Conservation (phyloP, 2,329 filamentous ascomycete species). For the Fusarium graminum region DNA sequence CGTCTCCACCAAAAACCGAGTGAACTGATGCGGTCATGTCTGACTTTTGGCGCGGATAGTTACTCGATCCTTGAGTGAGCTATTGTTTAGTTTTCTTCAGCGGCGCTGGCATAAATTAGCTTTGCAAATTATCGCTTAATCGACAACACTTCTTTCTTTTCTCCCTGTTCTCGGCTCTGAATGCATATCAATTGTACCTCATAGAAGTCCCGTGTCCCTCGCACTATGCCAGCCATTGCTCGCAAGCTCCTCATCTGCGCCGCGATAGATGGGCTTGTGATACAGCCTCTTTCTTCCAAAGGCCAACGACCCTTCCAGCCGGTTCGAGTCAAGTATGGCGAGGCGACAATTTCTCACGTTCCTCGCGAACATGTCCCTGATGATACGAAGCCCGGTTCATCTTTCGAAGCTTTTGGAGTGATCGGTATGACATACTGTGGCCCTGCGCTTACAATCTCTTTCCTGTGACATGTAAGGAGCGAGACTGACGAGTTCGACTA, state of each 20-base stretch:
- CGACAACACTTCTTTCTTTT: constrained; percentile 7
- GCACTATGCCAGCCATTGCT: constrained; percentile 78
- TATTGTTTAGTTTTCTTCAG: constrained; percentile 18
- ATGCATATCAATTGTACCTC: constrained; percentile 21
- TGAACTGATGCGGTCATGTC: constrained; percentile 46
- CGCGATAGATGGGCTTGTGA: constrained; percentile 83
- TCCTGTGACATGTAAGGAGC: constrained; percentile 23
- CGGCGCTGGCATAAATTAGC: constrained; percentile 7
- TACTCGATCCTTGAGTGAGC: constrained; percentile 30
- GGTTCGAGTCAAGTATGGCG: constrained; percentile 78
- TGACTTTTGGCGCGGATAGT: constrained; percentile 36
- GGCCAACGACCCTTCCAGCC: constrained; percentile 68
- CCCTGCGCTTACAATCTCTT: constrained; percentile 20
- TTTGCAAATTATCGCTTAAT: constrained; percentile 12
- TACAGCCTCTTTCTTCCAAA: constrained; percentile 77
- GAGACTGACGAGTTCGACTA: constrained; percentile 19
- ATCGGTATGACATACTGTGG: constrained; percentile 60
- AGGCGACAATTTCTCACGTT: constrained; percentile 61
- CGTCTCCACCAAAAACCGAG: constrained; percentile 39
- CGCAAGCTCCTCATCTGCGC: constrained; percentile 86
- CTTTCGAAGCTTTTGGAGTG: constrained; percentile 71
- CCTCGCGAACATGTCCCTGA: constrained; percentile 62
- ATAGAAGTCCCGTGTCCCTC: constrained; percentile 30
- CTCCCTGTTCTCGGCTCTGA: constrained; percentile 18
- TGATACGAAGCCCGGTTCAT: constrained; percentile 59